A percentile compares a stretch with the other conserved stretches of the same genome.
These are phyloP conservation scores for Rhizopus stolonifer DNA, from an alignment of 371 early-diverging fungal genomes.

Conservation along the genomic window DNA sequence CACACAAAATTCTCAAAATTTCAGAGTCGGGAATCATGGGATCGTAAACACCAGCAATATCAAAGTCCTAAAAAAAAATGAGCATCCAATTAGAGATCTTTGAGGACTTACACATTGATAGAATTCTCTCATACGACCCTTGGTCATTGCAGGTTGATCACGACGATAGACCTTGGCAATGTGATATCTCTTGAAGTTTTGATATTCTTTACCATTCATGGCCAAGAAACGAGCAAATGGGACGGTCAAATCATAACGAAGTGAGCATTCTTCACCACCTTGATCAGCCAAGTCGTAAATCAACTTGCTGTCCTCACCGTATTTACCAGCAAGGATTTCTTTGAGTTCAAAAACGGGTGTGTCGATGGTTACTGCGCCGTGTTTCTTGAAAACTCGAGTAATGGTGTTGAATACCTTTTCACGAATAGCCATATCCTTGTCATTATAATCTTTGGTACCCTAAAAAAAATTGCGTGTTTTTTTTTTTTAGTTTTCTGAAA, in stretches of 20 bases:
- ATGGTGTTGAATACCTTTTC: constrained; percentile 90
- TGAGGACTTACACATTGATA: constrained; percentile 84
- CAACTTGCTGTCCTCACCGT: constrained; percentile 99
- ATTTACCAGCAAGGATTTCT: constrained; percentile 98
- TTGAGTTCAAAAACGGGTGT: constrained; percentile 99
- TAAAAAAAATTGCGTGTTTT: no score
- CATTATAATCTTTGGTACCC: constrained; percentile 97
- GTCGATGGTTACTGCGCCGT: constrained; percentile 98
- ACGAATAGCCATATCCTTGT: constrained; percentile 94
- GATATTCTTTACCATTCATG: constrained; percentile 81
- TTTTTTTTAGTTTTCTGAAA: no score
- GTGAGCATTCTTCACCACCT: constrained; percentile 97
- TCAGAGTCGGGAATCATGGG: constrained; percentile 98
- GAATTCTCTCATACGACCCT: constrained; percentile 99
- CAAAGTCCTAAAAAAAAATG: constrained; percentile 79
- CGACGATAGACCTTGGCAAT: constrained; percentile 99
- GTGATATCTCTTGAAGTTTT: constrained; percentile 96
- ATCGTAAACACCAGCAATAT: constrained; percentile 96
- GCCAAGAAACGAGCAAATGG: constrained; percentile 99
- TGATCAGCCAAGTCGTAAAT: constrained; percentile 99
- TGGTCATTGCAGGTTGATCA: constrained; percentile 98
- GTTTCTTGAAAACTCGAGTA: constrained; percentile 85
- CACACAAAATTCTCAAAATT: constrained; percentile 81
- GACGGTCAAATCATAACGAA: constrained; percentile 99
- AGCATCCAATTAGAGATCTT: no score